Conservation (phyloP, 768 basidiomycete species). For the Hysterangium stoloniferum region DNA sequence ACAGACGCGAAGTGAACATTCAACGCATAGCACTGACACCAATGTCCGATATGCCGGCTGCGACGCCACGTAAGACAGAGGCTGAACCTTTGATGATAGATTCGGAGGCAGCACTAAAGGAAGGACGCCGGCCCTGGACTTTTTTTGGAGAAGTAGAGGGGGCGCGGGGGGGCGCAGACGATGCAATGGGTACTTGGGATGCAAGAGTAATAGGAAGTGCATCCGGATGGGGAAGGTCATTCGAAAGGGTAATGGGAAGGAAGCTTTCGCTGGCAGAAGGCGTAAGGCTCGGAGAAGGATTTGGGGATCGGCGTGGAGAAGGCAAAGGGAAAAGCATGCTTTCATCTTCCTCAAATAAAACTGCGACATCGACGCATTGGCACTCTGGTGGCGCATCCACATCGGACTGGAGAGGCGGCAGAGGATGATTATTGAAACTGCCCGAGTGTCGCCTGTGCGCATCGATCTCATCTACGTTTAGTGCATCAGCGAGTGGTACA, state of each 20-base stretch:
- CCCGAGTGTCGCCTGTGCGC: constrained; percentile 22
- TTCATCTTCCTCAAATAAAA: constrained; percentile 41
- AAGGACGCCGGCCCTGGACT: constrained; percentile 13
- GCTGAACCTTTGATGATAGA: constrained; percentile 21
- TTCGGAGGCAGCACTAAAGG: constrained; percentile 23
- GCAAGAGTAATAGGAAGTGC: not conserved
- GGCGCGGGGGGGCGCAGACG: not conserved
- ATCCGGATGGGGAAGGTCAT: no score
- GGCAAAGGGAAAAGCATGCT: constrained; percentile 52
- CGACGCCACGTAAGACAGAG: constrained; percentile 39
- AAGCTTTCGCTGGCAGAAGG: constrained; percentile 16
- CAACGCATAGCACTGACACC: not conserved
- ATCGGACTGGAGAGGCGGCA: not conserved
- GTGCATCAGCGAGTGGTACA: constrained; percentile 23
- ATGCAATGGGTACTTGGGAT: constrained; percentile 10
- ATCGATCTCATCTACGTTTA: constrained; percentile 61
- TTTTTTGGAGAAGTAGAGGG: not conserved
- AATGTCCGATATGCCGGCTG: constrained; percentile 23
- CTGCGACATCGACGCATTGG: constrained; percentile 9
- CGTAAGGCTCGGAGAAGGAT: constrained; percentile 31
- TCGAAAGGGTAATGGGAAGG: not conserved
- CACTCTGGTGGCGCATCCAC: not conserved
- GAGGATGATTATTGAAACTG: not conserved
- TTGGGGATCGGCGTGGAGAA: constrained; percentile 48
- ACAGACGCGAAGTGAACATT: no score